Base-by-base conservation (phyloP, 2,329 filamentous ascomycete species). In the Fusarium sp. region DNA sequence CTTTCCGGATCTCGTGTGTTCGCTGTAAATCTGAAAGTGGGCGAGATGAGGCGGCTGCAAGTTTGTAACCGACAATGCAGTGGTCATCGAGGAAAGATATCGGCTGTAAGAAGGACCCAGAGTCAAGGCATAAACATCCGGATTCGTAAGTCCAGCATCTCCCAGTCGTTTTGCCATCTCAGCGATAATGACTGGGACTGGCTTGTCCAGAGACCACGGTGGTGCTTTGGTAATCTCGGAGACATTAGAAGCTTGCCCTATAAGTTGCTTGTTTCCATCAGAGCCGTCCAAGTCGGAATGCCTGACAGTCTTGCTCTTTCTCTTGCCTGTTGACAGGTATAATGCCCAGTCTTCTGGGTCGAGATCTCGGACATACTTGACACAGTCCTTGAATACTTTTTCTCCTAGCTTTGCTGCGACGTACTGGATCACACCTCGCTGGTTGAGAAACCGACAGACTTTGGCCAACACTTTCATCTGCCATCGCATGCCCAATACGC, bases 381-480 rank as follows among this genome's bases (percentile, higher is more conserved):
- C 81, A 68, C 88, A 90, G 68, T 89, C 87, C 67, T 87, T 88
- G 78, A 85, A 88, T 7, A 89, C 78, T 55, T 82, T 82, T 33
- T 82, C 81, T 17, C 82, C 79, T 13, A 87, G 83, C 37, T 82
- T 83, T 6, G 86, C 87, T 5, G 85, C 85, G 4, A 87, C 84
- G 65, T 87, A 88, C 46, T 83, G 82, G 20, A 88, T 80, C 27
- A 85, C 81, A 7, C 87, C 87, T 46, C 84, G 79, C 23, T 82
- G 81, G 22, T 85, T 86, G 62, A 89, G 82, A 69, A 86, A 87
- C 17, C 88, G 83, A 46, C 85, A 87, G 15, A 85, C 84, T 68
- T 87, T 87, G 9, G 87, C 84, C 40, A 88, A 76, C 8, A 85
- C 84, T 68, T 86, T 87, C 86, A 88, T 88, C 71, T 88, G 85